These are phyloP conservation scores for Mitragyna speciosa DNA, from an alignment of 257 asterid genomes.

Conservation along the genomic window DNA sequence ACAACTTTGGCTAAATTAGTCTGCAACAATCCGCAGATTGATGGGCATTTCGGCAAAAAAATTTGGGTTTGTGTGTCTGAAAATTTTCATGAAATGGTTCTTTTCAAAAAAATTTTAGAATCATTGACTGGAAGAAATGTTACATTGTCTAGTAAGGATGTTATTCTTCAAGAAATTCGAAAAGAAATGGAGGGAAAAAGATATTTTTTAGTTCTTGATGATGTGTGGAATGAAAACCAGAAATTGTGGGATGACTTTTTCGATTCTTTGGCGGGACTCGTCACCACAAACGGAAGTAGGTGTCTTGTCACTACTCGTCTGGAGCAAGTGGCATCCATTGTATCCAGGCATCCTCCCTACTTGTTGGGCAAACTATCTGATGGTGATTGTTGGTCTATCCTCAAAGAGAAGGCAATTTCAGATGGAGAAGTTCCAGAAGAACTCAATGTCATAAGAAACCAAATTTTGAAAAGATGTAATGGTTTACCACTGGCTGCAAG, in stretches of 20 bases:
- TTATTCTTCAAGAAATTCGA: neutral
- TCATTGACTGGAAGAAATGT: neutral
- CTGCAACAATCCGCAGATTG: slow-evolving; percentile 8
- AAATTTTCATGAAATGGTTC: slow-evolving; percentile 4
- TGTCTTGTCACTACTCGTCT: slow-evolving; percentile 6
- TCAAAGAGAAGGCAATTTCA: neutral
- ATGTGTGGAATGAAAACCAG: slow-evolving; percentile 22
- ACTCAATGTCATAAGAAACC: neutral
- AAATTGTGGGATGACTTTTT: slow-evolving; percentile 16
- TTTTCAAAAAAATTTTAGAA: slow-evolving; percentile 19
- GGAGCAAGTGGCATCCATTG: neutral
- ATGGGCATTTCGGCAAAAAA: slow-evolving; percentile 1
- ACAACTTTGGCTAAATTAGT: slow-evolving; percentile 23
- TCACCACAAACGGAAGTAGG: neutral
- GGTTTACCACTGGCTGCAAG: slow-evolving; percentile 13
- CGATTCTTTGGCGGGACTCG: neutral
- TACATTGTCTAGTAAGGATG: neutral
- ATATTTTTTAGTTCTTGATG: slow-evolving; percentile 33
- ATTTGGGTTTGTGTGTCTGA: slow-evolving; percentile 27
- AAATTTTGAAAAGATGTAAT: neutral
- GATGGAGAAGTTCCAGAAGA: neutral
- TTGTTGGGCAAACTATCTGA: neutral
- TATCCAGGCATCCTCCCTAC: neutral
- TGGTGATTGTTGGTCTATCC: slow-evolving; percentile 1
- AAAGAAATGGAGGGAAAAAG: neutral